Evolutionary conservation across 805 yeast species (phyloP).

Genomic region (Tetrapisispora arboricola): DNA sequence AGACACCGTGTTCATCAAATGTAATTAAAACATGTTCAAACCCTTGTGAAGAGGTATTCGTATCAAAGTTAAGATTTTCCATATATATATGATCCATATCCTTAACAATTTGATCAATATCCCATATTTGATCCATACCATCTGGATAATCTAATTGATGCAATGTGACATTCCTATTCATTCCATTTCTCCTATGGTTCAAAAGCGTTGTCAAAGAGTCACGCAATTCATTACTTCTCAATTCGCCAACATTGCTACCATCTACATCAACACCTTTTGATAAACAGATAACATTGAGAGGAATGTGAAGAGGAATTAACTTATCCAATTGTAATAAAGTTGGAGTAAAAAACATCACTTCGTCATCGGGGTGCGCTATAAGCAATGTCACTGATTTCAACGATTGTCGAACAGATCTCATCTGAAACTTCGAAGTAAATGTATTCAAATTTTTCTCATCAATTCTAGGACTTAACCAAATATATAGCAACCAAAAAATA

Average conservation of each 20-base stretch:
- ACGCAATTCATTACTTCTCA: slow-evolving; percentile 50
- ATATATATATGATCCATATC: slow-evolving; percentile 6
- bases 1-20: slow-evolving; percentile 75
- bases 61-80: neutral
- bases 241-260: slow-evolving; percentile 59
- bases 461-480: neutral
- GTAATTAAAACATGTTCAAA: slow-evolving; percentile 39
- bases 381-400: slow-evolving; percentile 28
- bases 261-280: slow-evolving; percentile 50
- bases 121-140: slow-evolving; percentile 63
- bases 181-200: neutral
- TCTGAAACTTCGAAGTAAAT: neutral
- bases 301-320: slow-evolving; percentile 7
- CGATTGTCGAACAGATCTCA: neutral
- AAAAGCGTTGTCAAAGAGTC: slow-evolving; percentile 18
- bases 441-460: neutral
- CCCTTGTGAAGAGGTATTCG: neutral
- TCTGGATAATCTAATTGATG: slow-evolving; percentile 44
- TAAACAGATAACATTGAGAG: slow-evolving; percentile 53
- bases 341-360: slow-evolving; percentile 94
- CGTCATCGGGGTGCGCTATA: slow-evolving; percentile 97
- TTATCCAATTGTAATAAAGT: slow-evolving; percentile 21
- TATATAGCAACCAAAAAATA: neutral
- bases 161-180: slow-evolving; percentile 7
- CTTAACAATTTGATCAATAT: slow-evolving; percentile 21